A percentile compares a stretch with the other conserved stretches of the same genome.
These are phyloP conservation scores for Solidago caesia DNA, from an alignment of 129 eudicot genomes.

Conservation along the genomic window DNA sequence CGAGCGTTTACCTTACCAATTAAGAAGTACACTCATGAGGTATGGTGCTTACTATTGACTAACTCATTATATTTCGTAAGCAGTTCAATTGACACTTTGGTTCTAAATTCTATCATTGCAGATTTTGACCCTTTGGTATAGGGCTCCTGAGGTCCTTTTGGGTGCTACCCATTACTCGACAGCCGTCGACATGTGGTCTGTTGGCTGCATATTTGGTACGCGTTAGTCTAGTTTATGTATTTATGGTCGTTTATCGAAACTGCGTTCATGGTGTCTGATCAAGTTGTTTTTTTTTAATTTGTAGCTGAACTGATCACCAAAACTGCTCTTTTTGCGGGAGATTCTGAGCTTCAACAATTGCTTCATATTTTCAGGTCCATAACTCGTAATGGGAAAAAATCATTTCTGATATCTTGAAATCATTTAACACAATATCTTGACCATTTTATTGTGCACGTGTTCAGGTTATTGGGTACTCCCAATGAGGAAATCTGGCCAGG, in stretches of 20 bases:
- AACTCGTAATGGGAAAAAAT: neutral
- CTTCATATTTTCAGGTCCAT: constrained; percentile 88
- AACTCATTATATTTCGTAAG: neutral
- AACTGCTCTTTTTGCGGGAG: constrained; percentile 82
- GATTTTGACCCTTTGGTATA: constrained; percentile 96
- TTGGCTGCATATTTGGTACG: constrained; percentile 93
- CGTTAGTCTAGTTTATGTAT: constrained; percentile 1
- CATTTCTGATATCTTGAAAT: neutral
- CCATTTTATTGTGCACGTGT: neutral
- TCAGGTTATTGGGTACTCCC: constrained; percentile 89
- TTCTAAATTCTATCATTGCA: constrained; percentile 25
- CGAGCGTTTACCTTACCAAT: constrained; percentile 77
- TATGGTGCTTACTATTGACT: constrained; percentile 12
- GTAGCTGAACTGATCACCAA: constrained; percentile 76
- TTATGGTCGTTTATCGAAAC: neutral
- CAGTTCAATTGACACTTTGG: no score
- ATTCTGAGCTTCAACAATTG: constrained; percentile 91
- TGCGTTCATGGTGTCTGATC: neutral
- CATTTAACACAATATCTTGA: neutral
- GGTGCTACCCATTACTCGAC: constrained; percentile 96
- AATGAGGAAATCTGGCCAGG: constrained; percentile 91
- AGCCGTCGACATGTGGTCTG: constrained; percentile 97
- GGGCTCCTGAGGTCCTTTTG: constrained; percentile 96
- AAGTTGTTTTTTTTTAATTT: neutral
- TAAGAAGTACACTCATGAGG: constrained; percentile 96